These are phyloP conservation scores for Scheffersomyces quercinus DNA, from an alignment of 1,139 yeast species.

Conservation along the genomic window DNA sequence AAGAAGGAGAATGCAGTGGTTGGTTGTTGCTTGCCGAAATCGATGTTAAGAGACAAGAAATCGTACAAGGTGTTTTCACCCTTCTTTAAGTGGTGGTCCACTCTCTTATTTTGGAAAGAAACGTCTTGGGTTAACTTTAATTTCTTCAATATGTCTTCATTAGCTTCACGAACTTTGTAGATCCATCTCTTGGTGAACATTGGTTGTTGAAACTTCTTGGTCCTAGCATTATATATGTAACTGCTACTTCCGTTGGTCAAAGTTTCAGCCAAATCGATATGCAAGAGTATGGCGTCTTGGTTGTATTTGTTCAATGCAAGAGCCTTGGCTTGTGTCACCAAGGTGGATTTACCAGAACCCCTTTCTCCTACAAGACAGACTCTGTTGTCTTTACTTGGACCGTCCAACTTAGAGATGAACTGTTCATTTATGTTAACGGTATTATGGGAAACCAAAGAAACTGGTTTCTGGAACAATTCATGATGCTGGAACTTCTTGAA, in stretches of 20 bases:
- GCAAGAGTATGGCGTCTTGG: slow-evolving; percentile 57
- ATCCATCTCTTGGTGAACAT: slow-evolving; percentile 70
- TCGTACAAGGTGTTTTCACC: slow-evolving; percentile 47
- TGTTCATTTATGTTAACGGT: slow-evolving; percentile 24
- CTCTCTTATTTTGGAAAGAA: slow-evolving; percentile 33
- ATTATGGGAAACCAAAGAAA: slow-evolving; percentile 49
- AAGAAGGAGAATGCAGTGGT: slow-evolving; percentile 51
- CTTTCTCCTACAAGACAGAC: slow-evolving; percentile 64
- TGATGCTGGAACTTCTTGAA: slow-evolving; percentile 66
- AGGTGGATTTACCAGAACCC: slow-evolving; percentile 81
- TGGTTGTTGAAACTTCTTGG: slow-evolving; percentile 69
- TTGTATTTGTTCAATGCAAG: slow-evolving; percentile 44
- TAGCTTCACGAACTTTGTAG: slow-evolving; percentile 57
- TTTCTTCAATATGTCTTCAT: slow-evolving; percentile 49
- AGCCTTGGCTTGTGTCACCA: slow-evolving; percentile 73
- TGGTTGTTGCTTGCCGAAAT: slow-evolving; percentile 39
- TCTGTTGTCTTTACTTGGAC: slow-evolving; percentile 46
- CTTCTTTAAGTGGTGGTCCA: slow-evolving; percentile 37
- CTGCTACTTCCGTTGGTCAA: slow-evolving; percentile 74
- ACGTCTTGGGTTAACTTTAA: slow-evolving; percentile 51
- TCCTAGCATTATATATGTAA: slow-evolving; percentile 54
- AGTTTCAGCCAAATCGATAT: slow-evolving; percentile 62
- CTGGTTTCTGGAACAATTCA: slow-evolving; percentile 60
- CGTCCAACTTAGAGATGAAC: slow-evolving; percentile 26
- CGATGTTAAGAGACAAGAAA: slow-evolving; percentile 36